Evolutionary conservation across 257 asterid genomes (phyloP).

Genomic region (Solanum ossicruentum): DNA sequence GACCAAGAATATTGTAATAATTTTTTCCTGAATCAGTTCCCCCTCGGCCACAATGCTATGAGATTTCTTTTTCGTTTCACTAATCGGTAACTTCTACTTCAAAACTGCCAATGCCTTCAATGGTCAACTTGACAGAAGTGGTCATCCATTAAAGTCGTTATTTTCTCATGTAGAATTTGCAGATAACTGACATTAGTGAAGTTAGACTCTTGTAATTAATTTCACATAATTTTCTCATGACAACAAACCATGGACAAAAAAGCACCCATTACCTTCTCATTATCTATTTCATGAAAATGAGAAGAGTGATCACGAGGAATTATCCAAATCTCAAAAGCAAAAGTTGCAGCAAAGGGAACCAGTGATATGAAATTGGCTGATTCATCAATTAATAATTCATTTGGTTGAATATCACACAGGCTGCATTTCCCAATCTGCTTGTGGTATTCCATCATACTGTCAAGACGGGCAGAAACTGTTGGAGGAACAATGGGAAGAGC

Average conservation of each 20-base stretch:
- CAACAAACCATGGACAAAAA: background rate
- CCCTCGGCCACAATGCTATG: background rate
- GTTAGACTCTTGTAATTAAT: background rate
- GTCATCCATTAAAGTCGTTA: background rate
- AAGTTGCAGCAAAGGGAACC: conserved; percentile 72
- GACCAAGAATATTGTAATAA: background rate
- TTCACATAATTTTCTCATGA: background rate
- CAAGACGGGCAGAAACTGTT: conserved; percentile 47
- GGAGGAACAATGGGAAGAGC: conserved; percentile 84
- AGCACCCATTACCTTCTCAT: conserved; percentile 40
- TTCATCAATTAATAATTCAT: conserved; percentile 37
- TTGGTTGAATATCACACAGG: conserved; percentile 41
- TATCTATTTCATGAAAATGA: conserved; percentile 62
- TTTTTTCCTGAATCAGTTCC: background rate
- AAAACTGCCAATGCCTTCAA: background rate
- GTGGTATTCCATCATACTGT: conserved; percentile 57
- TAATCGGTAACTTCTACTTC: background rate
- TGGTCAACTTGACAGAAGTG: background rate
- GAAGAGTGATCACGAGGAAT: conserved; percentile 72
- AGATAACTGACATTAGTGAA: background rate
- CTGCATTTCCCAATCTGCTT: conserved; percentile 66
- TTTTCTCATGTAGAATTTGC: background rate
- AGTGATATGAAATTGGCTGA: conserved; percentile 58
- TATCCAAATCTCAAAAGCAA: conserved; percentile 90
- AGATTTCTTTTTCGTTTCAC: background rate